Conservation (phyloP, 257 asterid species). For the Oldenlandia corymbosa region DNA sequence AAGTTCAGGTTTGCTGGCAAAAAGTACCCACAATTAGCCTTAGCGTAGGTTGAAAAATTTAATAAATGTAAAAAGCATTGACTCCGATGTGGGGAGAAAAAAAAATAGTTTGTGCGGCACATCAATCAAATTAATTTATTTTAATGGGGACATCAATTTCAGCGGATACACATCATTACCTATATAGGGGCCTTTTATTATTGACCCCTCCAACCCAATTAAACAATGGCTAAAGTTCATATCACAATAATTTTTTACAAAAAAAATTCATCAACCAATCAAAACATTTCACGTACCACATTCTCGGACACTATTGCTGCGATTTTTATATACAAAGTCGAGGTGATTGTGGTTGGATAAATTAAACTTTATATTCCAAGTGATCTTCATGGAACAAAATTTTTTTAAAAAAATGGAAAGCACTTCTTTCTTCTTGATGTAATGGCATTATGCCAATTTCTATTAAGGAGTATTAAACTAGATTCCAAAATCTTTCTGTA, state of each 20-base stretch:
- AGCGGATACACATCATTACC: constrained; percentile 18
- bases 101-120: not conserved
- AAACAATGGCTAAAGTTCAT: constrained; percentile 10
- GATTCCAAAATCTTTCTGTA: too few species aligned
- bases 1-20: constrained; percentile 13
- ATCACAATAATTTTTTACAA: not conserved
- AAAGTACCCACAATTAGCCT: too few species aligned
- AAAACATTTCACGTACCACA: constrained; percentile 25
- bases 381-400: not conserved
- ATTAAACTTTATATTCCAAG: constrained; percentile 15
- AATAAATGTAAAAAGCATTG: too few species aligned
- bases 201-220: constrained; percentile 13
- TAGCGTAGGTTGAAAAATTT: too few species aligned
- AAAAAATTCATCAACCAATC: constrained; percentile 24
- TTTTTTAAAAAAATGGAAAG: not conserved
- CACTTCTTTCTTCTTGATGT: not conserved
- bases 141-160: constrained; percentile 20
- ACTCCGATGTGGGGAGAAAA: constrained; percentile 1
- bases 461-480: too few species aligned
- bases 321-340: constrained; percentile 1
- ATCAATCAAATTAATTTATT: too few species aligned
- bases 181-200: too few species aligned
- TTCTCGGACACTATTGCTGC: constrained; percentile 17
- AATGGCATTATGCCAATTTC: too few species aligned
- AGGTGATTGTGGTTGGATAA: constrained; percentile 13